Base-by-base conservation (phyloP, 2,329 filamentous ascomycete genomes). In the Onygenales sp. region DNA sequence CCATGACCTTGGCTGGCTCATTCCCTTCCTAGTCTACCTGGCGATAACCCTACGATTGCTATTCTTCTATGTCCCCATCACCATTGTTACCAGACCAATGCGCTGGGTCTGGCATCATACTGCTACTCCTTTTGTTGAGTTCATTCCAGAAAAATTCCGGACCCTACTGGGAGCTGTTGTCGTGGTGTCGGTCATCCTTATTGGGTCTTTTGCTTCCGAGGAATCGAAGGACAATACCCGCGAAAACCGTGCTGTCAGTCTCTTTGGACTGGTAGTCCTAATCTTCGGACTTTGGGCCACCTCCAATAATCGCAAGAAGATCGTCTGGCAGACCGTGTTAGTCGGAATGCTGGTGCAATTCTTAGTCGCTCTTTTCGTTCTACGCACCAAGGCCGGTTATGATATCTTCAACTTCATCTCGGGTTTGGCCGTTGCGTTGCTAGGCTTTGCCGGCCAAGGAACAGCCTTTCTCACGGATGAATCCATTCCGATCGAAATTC, bases 391-490 rank as follows among this genome's bases (percentile, higher is more conserved):
- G 40, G 87, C 82, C 40, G 91, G 90, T 54, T 94, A 83, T 72
- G 87, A 94, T 70, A 95, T 95, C 66, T 96, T 96, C 80, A 83
- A 82, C 68, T 95, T 95, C 74, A 81, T 95, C 62, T 90, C 88
- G 3, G 76, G 76, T 51, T 79, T 92, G 8, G 88, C 89, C 2
- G 81, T 82, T 32, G 77, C 82, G 57, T 76, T 95, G 32, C 79
- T 96, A 4, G 81, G 85, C 31, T 95, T 89, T 62, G 87, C 91
- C 27, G 73, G 75, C 14, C 68, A 88, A 34, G 91, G 91, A 67
- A 81, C 87, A 0, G 66, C 69, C 0, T 96, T 95, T 74, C 70
- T 96, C 61, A 86, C 83, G 0, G 52, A 61, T 0, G 67, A 69
- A 68, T 69, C 45, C 6, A 74, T 76, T 5, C 65, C 74, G 3